Conservation (phyloP, 1,284 basidiomycete genomes). For the Afroboletus lepidellus region DNA sequence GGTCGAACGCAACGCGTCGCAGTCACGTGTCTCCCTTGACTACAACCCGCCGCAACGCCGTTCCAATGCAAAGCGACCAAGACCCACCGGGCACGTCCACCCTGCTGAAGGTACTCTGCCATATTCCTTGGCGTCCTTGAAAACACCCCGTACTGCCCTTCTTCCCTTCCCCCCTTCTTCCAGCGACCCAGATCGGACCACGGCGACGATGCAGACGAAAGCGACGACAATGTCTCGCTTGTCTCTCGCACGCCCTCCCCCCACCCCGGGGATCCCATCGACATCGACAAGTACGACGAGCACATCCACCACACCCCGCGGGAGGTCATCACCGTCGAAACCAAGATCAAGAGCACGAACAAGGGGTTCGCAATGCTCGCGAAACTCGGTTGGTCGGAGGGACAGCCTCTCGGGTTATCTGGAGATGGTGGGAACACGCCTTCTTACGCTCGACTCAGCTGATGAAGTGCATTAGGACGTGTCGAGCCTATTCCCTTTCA, state of each 20-base stretch:
- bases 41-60: conserved; percentile 69
- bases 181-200: conserved; percentile 56
- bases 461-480: conserved; percentile 49
- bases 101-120: conserved; percentile 65
- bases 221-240: conserved; percentile 64
- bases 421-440: conserved; percentile 53
- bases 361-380: conserved; percentile 77
- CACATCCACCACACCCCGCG: conserved; percentile 47
- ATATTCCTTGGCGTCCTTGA: conserved; percentile 42
- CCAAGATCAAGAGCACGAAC: conserved; percentile 72
- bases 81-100: conserved; percentile 13
- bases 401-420: conserved; percentile 72
- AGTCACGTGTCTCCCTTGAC: neutral
- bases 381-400: conserved; percentile 79
- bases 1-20: neutral
- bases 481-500: conserved; percentile 79
- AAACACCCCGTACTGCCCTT: conserved; percentile 48
- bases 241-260: conserved; percentile 73
- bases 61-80: conserved; percentile 44
- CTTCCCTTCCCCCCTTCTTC: conserved; percentile 41
- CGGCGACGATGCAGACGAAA: conserved; percentile 40
- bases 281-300: conserved; percentile 70
- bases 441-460: neutral
- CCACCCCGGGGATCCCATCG: conserved; percentile 43
- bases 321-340: conserved; percentile 75